A percentile compares a stretch with the other conserved stretches of the same genome.
phyloP scores from a whole-genome alignment of 108 stramenopile species.

The Seminavis robusta region DNA sequence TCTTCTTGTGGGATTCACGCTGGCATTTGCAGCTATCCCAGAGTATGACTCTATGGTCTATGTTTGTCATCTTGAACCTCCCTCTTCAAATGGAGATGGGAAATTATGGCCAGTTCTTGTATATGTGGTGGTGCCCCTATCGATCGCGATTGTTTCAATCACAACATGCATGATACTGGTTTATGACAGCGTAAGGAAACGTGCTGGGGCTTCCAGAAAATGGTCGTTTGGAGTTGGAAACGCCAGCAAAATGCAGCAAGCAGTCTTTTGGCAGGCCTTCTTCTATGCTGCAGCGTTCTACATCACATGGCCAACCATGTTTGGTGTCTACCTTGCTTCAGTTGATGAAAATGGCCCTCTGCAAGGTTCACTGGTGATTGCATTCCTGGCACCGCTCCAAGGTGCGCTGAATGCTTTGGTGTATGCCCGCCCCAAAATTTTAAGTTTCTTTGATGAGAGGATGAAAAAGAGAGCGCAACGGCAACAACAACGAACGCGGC shows the following conservation, averaged over 20 bases:
- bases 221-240: neutral
- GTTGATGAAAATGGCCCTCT: neutral
- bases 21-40: constrained; percentile 4
- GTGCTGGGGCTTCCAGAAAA: neutral
- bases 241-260: neutral
- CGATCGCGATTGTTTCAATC: neutral
- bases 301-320: constrained; percentile 2
- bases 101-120: neutral
- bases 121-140: neutral
- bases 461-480: too few relatives aligned
- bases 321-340: neutral
- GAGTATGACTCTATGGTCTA: neutral
- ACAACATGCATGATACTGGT: neutral
- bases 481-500: too few relatives aligned
- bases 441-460: too few relatives aligned
- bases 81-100: neutral
- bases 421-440: constrained; percentile 23
- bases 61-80: too few relatives aligned
- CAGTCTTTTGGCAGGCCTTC: neutral
- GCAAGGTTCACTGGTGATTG: neutral
- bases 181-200: neutral
- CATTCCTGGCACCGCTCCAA: constrained; percentile 28
- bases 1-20: neutral
- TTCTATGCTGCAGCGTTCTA: neutral
- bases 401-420: constrained; percentile 43